Evolutionary conservation across 2,329 filamentous ascomycete genomes (phyloP), one percentile per base, ranked within the genome.

Genomic region (Fusarium anguioides): DNA sequence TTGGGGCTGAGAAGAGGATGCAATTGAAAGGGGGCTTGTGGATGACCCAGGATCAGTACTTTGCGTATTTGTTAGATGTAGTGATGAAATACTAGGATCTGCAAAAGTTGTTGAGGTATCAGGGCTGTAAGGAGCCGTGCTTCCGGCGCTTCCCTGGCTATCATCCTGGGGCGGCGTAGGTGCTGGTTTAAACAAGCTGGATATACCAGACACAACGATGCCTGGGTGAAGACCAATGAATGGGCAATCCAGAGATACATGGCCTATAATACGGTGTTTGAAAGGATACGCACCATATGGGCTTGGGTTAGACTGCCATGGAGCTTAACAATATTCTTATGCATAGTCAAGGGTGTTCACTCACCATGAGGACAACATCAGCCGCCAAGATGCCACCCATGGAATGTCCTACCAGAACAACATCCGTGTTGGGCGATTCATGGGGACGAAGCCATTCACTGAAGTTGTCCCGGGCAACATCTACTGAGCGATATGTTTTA

Each of bases 221-320:
- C 94, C 92, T 2, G 93, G 94, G 77, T 97, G 93, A 75, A 97
- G 90, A 5, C 94, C 94, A 8, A 97, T 82, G 59, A 96, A 93
- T 0, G 94, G 94, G 0, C 92, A 91, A 77, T 97, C 94, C 46
- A 97, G 90, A 55, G 91, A 92, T 55, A 97, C 83, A 6, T 89
- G 89, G 0, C 94, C 94, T 27, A 97, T 78, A 37, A 97, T 91
- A 11, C 88, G 86, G 79, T 97, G 92, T 65, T 88, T 89, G 68
- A 91, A 87, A 12, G 80, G 80, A 57, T 75, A 75, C 46, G 65
- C 74, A 23, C 60, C 69, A 39, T 78, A 75, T 0, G 78, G 76
- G 52, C 72, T 73, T 17, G 56, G 63, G 40, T 78, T 78, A 10
- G 79, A 77, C 79, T 51, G 23, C 41, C 18, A 54, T 48, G 36